These are phyloP conservation scores for Nicotiana noctiflora DNA, from an alignment of 257 asterid genomes.

Conservation along the genomic window DNA sequence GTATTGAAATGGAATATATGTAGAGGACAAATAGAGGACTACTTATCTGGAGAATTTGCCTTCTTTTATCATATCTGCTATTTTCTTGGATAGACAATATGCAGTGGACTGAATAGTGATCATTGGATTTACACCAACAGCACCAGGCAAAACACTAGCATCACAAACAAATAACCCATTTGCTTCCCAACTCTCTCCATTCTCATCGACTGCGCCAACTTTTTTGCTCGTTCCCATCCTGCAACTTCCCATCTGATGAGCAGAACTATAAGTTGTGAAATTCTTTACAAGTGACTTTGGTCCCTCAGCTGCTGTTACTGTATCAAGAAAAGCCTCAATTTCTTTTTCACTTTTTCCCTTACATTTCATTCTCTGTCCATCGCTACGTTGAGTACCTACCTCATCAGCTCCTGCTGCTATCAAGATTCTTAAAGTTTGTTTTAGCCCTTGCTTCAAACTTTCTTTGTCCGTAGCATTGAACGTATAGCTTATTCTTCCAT, in stretches of 20 bases:
- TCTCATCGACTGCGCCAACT: conserved; percentile 68
- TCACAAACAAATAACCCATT: conserved; percentile 74
- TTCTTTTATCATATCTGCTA: conserved; percentile 38
- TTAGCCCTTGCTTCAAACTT: conserved; percentile 42
- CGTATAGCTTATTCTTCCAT: conserved; percentile 45
- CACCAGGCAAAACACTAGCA: conserved; percentile 72
- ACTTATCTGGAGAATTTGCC: conserved; percentile 10
- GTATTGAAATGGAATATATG: background rate
- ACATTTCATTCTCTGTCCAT: conserved; percentile 57
- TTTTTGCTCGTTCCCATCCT: conserved; percentile 54
- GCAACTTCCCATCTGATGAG: conserved; percentile 96
- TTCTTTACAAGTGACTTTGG: conserved; percentile 44
- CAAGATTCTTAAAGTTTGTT: conserved; percentile 45
- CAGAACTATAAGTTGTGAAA: conserved; percentile 62
- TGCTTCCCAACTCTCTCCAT: conserved; percentile 95
- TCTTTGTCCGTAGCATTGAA: conserved; percentile 40
- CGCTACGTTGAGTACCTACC: conserved; percentile 73
- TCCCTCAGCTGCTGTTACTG: conserved; percentile 49
- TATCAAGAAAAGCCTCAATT: conserved; percentile 48
- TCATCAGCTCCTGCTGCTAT: conserved; percentile 82
- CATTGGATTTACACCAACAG: conserved; percentile 94
- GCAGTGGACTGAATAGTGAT: conserved; percentile 72
- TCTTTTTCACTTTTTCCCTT: conserved; percentile 33
- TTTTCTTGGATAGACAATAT: conserved; percentile 48
- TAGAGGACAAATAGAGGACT: background rate